Evolutionary conservation across 164 flowering plant species (phyloP).

Genomic region (Magnolia officinalis): DNA sequence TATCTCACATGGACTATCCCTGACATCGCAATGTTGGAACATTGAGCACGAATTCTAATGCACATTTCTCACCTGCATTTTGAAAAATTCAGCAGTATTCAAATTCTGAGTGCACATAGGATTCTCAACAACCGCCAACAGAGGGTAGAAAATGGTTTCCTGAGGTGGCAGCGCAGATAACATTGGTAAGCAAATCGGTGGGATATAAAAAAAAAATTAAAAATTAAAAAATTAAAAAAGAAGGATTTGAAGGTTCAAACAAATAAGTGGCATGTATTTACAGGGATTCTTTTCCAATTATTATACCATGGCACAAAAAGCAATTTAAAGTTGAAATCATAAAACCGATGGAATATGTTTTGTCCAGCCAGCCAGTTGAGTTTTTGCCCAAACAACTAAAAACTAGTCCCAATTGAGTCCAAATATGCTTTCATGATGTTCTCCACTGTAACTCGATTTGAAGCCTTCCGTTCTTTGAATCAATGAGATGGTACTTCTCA

Average conservation of each 20-base stretch:
- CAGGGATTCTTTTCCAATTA: conserved; percentile 9
- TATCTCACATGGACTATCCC: too few species aligned
- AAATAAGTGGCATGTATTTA: neutral
- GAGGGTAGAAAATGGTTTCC: too few species aligned
- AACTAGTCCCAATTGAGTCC: neutral
- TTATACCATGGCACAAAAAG: conserved; percentile 9
- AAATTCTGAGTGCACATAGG: too few species aligned
- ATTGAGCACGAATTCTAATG: too few species aligned
- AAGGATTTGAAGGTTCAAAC: neutral
- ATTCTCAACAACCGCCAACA: too few species aligned
- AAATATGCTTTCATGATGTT: conserved; percentile 27
- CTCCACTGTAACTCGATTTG: conserved; percentile 96
- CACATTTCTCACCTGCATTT: too few species aligned
- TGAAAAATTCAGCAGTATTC: too few species aligned
- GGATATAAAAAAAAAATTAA: neutral
- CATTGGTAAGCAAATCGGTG: neutral
- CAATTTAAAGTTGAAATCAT: conserved; percentile 4
- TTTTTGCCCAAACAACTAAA: neutral
- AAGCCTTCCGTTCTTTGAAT: conserved; percentile 79
- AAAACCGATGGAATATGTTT: neutral
- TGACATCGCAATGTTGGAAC: too few species aligned
- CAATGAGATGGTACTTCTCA: conserved; percentile 84
- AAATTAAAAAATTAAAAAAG: too few species aligned
- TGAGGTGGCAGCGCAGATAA: too few species aligned
- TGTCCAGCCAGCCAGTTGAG: neutral